Conservation (phyloP, 768 basidiomycete genomes). For the Rhodocollybia butyracea region DNA sequence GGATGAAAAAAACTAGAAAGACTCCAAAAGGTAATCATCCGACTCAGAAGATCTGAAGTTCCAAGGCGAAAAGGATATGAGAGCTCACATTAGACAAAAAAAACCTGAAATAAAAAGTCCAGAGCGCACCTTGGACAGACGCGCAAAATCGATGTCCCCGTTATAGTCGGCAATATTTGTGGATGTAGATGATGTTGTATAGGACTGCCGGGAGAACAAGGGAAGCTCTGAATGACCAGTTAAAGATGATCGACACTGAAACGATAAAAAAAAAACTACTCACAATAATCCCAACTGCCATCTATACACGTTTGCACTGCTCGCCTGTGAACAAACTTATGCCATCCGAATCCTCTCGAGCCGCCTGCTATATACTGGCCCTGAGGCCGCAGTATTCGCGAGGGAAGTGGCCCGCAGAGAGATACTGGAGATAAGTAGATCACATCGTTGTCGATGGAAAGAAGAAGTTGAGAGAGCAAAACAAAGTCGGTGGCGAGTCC, state of each 20-base stretch:
- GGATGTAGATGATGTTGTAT: constrained; percentile 29
- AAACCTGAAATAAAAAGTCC: too few relatives aligned
- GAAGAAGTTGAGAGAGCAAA: too few relatives aligned
- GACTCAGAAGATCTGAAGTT: neutral
- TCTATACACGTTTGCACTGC: too few relatives aligned
- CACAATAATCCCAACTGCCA: constrained; percentile 37
- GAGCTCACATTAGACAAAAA: neutral
- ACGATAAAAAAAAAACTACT: constrained; percentile 13
- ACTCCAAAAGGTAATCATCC: constrained; percentile 30
- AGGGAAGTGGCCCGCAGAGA: constrained; percentile 34
- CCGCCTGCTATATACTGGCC: constrained; percentile 42
- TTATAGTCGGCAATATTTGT: constrained; percentile 14
- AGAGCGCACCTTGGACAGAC: constrained; percentile 13
- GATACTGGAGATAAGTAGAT: constrained; percentile 22
- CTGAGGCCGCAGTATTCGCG: constrained; percentile 28
- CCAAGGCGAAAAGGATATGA: neutral
- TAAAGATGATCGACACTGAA: neutral
- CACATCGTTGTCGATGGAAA: too few relatives aligned
- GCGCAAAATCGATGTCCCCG: constrained; percentile 4
- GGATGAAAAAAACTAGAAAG: constrained; percentile 34
- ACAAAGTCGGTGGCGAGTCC: too few relatives aligned
- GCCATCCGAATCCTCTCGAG: constrained; percentile 46
- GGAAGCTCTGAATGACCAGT: constrained; percentile 25
- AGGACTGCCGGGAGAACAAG: constrained; percentile 37
- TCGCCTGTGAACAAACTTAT: too few relatives aligned